A percentile compares a stretch with the other conserved stretches of the same genome.
Conservation (phyloP, 2,329 filamentous ascomycete genomes). For the Ustulina deusta region DNA sequence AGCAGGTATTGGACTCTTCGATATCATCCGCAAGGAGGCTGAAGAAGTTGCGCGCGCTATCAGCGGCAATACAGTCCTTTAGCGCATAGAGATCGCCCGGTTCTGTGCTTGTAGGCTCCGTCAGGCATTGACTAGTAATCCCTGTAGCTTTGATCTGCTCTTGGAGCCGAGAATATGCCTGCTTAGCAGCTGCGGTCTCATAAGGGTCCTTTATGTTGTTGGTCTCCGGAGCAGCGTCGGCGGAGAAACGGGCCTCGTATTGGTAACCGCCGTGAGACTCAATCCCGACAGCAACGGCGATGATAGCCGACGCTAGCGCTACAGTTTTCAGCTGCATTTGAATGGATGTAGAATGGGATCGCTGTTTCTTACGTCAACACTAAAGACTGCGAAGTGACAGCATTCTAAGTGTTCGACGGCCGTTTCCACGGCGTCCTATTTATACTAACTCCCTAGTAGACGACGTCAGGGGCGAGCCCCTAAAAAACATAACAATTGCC, state of each 20-base stretch:
- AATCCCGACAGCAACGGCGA: slow-evolving; percentile 16
- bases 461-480: neutral
- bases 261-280: slow-evolving; percentile 36
- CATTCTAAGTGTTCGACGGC: neutral
- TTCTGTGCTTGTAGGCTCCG: neutral
- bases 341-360: neutral
- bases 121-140: slow-evolving; percentile 26
- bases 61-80: slow-evolving; percentile 35
- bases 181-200: slow-evolving; percentile 27
- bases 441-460: neutral
- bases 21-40: slow-evolving; percentile 35
- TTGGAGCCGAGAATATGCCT: slow-evolving; percentile 23
- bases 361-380: neutral
- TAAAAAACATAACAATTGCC: neutral
- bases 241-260: slow-evolving; percentile 34
- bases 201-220: slow-evolving; percentile 30
- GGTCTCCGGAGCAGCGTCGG: slow-evolving; percentile 25
- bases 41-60: slow-evolving; percentile 35
- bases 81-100: slow-evolving; percentile 34
- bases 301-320: slow-evolving; percentile 18
- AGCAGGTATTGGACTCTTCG: slow-evolving; percentile 32
- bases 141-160: slow-evolving; percentile 27
- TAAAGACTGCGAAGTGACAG: neutral
- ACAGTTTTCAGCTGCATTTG: slow-evolving; percentile 27
- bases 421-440: neutral